Evolutionary conservation across 208 protist genomes (phyloP), one percentile per base, ranked within the genome.

Genomic region (Phytomonas sp.): DNA sequence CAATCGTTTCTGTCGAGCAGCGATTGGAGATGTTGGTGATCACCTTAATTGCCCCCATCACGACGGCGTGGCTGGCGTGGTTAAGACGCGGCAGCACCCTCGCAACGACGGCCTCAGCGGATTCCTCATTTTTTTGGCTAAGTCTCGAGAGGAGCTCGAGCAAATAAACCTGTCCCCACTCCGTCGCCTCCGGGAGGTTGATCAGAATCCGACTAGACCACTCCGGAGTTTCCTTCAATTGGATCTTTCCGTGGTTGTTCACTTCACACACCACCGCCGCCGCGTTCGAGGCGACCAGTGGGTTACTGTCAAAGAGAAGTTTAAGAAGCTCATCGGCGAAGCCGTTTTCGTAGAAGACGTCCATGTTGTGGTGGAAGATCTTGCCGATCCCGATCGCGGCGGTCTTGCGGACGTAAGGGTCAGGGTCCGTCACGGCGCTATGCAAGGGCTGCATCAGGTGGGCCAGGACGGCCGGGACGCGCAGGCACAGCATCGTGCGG

Each of bases 401-500:
- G 0, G 98, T 99, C 81, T 99, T 99, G 67, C 98, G 91, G 4
- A 99, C 99, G 80, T 99, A 99, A 16, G 98, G 98, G 78, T 99
- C 98, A n/a, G 82, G 60, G 75, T 99, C 98, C 52, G 42, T 63
- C 23, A 86, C 77, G 26, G 92, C 94, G 33, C 92, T 81, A 31
- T 90, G 84, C 65, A 99, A 88, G 32, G 98, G 98, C 86, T 99
- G 96, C 64, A 97, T 91, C 2, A 99, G 93, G 83, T 99, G 99
- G 75, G 99, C 98, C 19, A 94, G 91, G 36, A 99, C 99, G 12
- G 92, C 89, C 32, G 98, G 83, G 0, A 99, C 98, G 56, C 98
- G 94, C 69, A 99, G 98, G 80, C 97, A 99, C 71, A 99, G 95
- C 98, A 99, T 99, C 8, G 99, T 99, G 56, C 99, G 89, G 30